Evolutionary conservation across 176 grass and related monocot genomes (phyloP).

Genomic region (Hsuehochloa calcarea): DNA sequence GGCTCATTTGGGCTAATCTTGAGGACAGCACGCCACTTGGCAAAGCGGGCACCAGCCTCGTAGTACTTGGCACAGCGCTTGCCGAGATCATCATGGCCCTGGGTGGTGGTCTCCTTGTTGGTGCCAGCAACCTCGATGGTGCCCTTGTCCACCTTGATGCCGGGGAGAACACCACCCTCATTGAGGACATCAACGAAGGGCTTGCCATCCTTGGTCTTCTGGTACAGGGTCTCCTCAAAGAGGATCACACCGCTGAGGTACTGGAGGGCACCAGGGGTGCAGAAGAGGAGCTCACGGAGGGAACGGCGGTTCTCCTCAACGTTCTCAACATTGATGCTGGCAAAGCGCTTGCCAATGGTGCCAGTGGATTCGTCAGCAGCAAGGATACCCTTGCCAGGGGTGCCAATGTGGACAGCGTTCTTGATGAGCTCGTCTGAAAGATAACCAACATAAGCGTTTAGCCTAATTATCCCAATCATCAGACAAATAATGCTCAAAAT

Average conservation of each 20-base stretch:
- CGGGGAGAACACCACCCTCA: conserved; percentile 57
- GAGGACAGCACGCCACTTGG: conserved; percentile 92
- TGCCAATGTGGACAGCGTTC: conserved; percentile 85
- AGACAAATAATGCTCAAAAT: not conserved
- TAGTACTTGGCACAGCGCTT: conserved; percentile 91
- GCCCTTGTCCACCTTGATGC: conserved; percentile 93
- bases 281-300: conserved; percentile 86
- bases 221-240: conserved; percentile 93
- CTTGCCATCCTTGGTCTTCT: conserved; percentile 88
- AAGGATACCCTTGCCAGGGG: conserved; percentile 87
- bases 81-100: conserved; percentile 83
- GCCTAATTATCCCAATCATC: not conserved
- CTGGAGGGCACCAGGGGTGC: conserved; percentile 62
- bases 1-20: conserved; percentile 76
- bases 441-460: not conserved
- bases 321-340: conserved; percentile 93
- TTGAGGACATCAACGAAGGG: conserved; percentile 74
- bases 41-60: conserved; percentile 80
- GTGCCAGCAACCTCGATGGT: conserved; percentile 70
- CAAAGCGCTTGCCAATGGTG: conserved; percentile 81
- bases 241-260: conserved; percentile 72
- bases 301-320: conserved; percentile 79
- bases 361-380: conserved; percentile 86
- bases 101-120: conserved; percentile 85
- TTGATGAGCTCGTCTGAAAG: conserved; percentile 85